phyloP scores from a whole-genome alignment of 139 green algal species.

The Tetratostichococcus sp. region DNA sequence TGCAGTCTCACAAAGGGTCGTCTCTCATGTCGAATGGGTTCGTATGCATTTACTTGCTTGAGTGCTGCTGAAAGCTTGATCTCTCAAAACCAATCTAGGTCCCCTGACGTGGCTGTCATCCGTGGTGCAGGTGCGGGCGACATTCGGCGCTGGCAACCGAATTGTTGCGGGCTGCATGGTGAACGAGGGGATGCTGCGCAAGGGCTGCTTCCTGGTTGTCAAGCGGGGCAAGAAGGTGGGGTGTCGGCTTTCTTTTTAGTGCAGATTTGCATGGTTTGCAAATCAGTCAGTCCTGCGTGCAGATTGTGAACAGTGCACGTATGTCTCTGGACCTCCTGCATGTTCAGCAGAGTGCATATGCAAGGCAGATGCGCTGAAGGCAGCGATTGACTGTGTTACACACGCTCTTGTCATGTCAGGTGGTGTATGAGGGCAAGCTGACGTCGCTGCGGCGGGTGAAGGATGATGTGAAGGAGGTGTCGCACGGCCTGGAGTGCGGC shows the following conservation, averaged over 20 bases:
- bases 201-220: constrained; percentile 43
- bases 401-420: constrained; percentile 3
- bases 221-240: constrained; percentile 50
- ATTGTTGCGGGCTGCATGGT: constrained; percentile 82
- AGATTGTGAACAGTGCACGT: too few species aligned
- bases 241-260: too few species aligned
- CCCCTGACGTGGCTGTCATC: too few species aligned
- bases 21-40: too few species aligned
- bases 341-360: constrained; percentile 1
- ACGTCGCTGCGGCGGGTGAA: constrained; percentile 82
- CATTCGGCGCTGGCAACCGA: constrained; percentile 78
- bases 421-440: constrained; percentile 74
- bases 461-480: constrained; percentile 89
- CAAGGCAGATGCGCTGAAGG: constrained; percentile 12
- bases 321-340: too few species aligned
- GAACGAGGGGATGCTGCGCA: constrained; percentile 58
- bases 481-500: constrained; percentile 77
- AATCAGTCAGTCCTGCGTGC: too few species aligned
- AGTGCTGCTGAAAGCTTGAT: too few species aligned
- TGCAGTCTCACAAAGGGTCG: too few species aligned
- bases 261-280: neutral
- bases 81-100: too few species aligned
- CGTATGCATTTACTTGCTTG: too few species aligned
- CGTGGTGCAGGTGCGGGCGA: constrained; percentile 53
- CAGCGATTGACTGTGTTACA: constrained; percentile 4